Evolutionary conservation across 2,329 filamentous ascomycete species (phyloP), one percentile per base, ranked within the genome.

Genomic region (Ophioceras dolichostomum): DNA sequence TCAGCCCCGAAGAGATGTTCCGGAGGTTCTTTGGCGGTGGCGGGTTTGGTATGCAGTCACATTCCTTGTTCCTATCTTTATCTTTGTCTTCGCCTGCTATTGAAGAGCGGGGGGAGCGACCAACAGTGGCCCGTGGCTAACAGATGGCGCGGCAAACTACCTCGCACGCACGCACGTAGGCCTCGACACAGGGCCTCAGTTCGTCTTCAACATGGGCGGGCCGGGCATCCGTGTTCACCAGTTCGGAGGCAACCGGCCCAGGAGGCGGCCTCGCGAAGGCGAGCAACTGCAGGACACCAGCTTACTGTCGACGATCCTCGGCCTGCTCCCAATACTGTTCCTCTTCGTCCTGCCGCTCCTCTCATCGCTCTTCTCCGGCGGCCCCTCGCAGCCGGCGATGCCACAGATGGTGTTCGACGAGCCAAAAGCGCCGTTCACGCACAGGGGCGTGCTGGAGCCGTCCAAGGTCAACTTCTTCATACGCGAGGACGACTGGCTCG

Each of bases 1-100:
- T 98, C 49, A 94, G 83, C 38, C 88, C 91, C 0, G 91, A 98
- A 59, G 91, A 98, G 60, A 75, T 98, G 68, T 98, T 98, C 64
- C 80, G 89, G 55, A 77, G 89, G 45, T 98, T 98, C 71, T 98
- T 98, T 65, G 85, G 85, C 34, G 87, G 81, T 41, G 77, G 77
- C 37, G 71, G 73, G 13, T 79, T 84, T 52, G 81, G 82, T 13
- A n/a, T n/a, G n/a, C n/a, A n/a, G n/a, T n/a, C n/a, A n/a, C n/a
- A n/a, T n/a, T 24, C 22, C n/a, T 36, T 18, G 6, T n/a, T 32
- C 26, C 29, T 16, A 9, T 14, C 26, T 20, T 14, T 35, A 33
- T 37, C 24, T 19, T n/a, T 14, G 24, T 41, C 17, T 31, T 34
- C 20, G 5, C 14, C 18, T 26, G 2, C 27, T 8, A 18, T 4